Conservation (phyloP, 2,329 filamentous ascomycete species). For the Chaetomiaceae sp. region DNA sequence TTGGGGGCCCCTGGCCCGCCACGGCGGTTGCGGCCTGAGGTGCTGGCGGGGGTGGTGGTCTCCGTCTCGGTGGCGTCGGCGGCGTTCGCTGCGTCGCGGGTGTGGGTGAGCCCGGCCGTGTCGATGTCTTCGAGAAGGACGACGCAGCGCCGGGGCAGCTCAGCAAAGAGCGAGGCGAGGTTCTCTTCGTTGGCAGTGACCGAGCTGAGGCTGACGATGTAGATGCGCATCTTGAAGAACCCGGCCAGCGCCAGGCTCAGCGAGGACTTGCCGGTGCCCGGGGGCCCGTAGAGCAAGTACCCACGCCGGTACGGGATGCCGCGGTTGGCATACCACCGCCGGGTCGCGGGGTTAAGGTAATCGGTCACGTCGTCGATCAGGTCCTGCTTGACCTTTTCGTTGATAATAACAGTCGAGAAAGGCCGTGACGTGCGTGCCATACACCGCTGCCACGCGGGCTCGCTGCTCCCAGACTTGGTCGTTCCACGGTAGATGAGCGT, state of each 20-base stretch:
- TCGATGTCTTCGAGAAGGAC: slow-evolving; percentile 75
- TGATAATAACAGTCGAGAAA: slow-evolving; percentile 61
- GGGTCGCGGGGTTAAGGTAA: slow-evolving; percentile 57
- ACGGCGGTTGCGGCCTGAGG: neutral
- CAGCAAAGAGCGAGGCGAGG: slow-evolving; percentile 58
- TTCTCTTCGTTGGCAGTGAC: slow-evolving; percentile 59
- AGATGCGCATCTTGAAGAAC: slow-evolving; percentile 65
- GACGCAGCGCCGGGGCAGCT: slow-evolving; percentile 64
- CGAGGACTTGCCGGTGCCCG: slow-evolving; percentile 74
- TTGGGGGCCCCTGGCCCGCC: neutral
- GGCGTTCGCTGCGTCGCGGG: slow-evolving; percentile 35
- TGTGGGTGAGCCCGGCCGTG: slow-evolving; percentile 63
- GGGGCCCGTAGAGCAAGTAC: slow-evolving; percentile 76
- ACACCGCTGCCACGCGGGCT: slow-evolving; percentile 56
- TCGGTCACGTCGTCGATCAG: slow-evolving; percentile 58
- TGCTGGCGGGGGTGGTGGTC: slow-evolving; percentile 10
- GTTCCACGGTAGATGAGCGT: slow-evolving; percentile 62
- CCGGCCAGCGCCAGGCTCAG: slow-evolving; percentile 66
- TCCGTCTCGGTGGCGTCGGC: slow-evolving; percentile 15
- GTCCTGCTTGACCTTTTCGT: slow-evolving; percentile 54
- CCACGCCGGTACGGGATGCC: slow-evolving; percentile 83
- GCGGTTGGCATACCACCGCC: slow-evolving; percentile 76
- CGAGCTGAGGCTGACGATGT: slow-evolving; percentile 65
- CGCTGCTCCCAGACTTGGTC: slow-evolving; percentile 35
- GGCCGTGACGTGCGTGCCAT: slow-evolving; percentile 57